phyloP scores from a whole-genome alignment of 768 basidiomycete species.

The Paxillus rubicundulus region DNA sequence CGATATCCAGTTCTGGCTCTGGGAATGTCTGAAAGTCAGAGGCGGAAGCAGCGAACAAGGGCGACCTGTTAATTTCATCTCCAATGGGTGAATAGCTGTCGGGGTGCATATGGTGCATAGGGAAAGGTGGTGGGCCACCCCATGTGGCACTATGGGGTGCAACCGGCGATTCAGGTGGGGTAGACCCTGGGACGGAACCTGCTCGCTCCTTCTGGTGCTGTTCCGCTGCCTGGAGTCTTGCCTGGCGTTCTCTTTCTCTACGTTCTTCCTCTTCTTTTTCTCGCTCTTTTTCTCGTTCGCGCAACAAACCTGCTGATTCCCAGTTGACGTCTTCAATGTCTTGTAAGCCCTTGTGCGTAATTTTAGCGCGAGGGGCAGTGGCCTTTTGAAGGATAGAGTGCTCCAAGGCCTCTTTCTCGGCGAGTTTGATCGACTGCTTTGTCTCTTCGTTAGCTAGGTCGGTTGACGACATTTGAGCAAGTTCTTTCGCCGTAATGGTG shows the following conservation, averaged over 20 bases:
- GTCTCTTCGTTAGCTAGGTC: constrained; percentile 87
- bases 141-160: constrained; percentile 48
- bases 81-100: constrained; percentile 26
- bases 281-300: constrained; percentile 52
- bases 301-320: constrained; percentile 37
- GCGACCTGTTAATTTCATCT: constrained; percentile 24
- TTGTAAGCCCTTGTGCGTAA: constrained; percentile 91
- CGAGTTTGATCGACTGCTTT: constrained; percentile 76
- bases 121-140: constrained; percentile 62
- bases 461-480: constrained; percentile 83
- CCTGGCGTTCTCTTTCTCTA: constrained; percentile 66
- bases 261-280: constrained; percentile 67
- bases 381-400: constrained; percentile 81
- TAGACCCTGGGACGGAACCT: constrained; percentile 51
- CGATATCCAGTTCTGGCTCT: constrained; percentile 69
- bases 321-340: constrained; percentile 81
- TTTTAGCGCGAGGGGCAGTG: constrained; percentile 67
- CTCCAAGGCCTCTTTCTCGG: constrained; percentile 78
- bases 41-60: constrained; percentile 35
- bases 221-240: constrained; percentile 52
- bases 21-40: constrained; percentile 39
- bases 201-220: constrained; percentile 46
- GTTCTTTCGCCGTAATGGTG: constrained; percentile 63
- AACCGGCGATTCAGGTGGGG: constrained; percentile 71
- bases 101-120: constrained; percentile 42